phyloP scores from a whole-genome alignment of 2,329 filamentous ascomycete species.

The Ceratocystis alfenasii region DNA sequence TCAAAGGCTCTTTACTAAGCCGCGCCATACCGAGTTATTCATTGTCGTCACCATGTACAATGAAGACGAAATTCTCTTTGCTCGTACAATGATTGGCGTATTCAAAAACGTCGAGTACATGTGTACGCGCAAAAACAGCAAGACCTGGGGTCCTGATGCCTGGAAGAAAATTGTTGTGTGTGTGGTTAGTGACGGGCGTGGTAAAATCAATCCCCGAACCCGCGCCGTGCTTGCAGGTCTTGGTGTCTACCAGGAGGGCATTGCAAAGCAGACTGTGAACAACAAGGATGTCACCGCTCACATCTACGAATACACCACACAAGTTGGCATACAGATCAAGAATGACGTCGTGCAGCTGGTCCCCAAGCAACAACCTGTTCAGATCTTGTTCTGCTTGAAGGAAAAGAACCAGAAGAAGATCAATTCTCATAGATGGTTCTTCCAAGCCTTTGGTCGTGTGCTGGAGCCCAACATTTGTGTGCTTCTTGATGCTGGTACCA shows the following conservation, averaged over 20 bases:
- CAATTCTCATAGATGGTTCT: slow-evolving; percentile 99
- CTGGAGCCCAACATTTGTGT: slow-evolving; percentile 95
- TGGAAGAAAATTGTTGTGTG: slow-evolving; percentile 99
- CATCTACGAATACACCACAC: slow-evolving; percentile 90
- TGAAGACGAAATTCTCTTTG: slow-evolving; percentile 91
- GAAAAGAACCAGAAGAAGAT: slow-evolving; percentile 99
- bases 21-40: slow-evolving; percentile 84
- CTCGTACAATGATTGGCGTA: slow-evolving; percentile 88
- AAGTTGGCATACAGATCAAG: slow-evolving; percentile 79
- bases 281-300: slow-evolving; percentile 92
- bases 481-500: slow-evolving; percentile 88
- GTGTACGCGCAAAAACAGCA: slow-evolving; percentile 84
- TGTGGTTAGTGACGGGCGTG: slow-evolving; percentile 90
- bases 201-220: slow-evolving; percentile 89
- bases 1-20: slow-evolving; percentile 84
- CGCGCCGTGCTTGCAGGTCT: slow-evolving; percentile 80
- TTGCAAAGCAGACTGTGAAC: slow-evolving; percentile 97
- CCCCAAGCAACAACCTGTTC: slow-evolving; percentile 76
- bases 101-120: slow-evolving; percentile 99
- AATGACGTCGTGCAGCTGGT: slow-evolving; percentile 78
- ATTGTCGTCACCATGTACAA: slow-evolving; percentile 85
- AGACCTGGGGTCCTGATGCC: slow-evolving; percentile 95
- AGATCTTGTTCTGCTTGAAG: slow-evolving; percentile 96
- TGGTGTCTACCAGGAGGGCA: slow-evolving; percentile 96
- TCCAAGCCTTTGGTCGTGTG: slow-evolving; percentile 86